Conservation (phyloP, 352 stramenopile genomes). For the Phytopythium ostracodes region DNA sequence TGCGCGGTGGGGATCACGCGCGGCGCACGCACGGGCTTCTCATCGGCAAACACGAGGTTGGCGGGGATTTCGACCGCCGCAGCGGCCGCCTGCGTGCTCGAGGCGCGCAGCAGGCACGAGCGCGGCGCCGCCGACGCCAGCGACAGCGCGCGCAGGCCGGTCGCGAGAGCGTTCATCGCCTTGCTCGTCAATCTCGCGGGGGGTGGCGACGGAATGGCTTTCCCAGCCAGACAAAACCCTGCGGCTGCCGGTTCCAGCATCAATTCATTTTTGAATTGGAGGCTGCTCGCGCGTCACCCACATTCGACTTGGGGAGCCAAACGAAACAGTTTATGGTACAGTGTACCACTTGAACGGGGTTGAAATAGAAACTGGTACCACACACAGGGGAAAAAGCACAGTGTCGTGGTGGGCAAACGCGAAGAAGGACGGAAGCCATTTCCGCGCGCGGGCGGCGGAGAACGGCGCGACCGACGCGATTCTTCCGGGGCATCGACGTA, state of each 20-base stretch:
- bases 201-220: constrained; percentile 4
- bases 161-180: constrained; percentile 55
- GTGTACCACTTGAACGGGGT: neutral
- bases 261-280: constrained; percentile 6
- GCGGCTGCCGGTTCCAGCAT: neutral
- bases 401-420: neutral
- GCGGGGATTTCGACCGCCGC: constrained; percentile 25
- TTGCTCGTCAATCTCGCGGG: constrained; percentile 13
- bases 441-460: neutral
- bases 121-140: constrained; percentile 34
- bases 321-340: neutral
- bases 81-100: constrained; percentile 28
- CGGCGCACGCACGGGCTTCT: constrained; percentile 63
- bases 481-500: neutral
- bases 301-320: neutral
- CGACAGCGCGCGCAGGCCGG: constrained; percentile 48
- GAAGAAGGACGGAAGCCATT: constrained; percentile 2
- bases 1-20: constrained; percentile 62
- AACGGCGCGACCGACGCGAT: neutral
- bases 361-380: neutral
- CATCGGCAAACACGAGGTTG: constrained; percentile 70
- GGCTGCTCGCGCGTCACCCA: neutral
- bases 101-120: constrained; percentile 25
- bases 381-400: neutral
- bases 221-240: constrained; percentile 7